phyloP scores from a whole-genome alignment of 192 early-diverging fungal genomes.

The Thoreauomyces humboldtii region DNA sequence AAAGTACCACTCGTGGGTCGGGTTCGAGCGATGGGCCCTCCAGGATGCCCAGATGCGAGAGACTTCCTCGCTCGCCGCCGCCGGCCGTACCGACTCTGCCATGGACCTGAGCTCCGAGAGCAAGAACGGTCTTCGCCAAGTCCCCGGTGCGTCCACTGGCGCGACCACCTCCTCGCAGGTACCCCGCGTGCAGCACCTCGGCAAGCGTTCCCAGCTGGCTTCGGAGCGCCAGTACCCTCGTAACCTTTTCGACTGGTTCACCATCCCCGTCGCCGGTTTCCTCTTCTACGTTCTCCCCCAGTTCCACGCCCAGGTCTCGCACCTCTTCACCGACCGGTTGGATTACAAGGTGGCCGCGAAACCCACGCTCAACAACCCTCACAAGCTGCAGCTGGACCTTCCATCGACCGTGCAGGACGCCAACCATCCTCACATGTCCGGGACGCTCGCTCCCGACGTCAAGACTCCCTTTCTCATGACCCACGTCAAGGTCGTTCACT shows the following conservation, averaged over 20 bases:
- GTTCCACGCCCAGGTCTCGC: constrained; percentile 50
- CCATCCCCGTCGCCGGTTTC: constrained; percentile 43
- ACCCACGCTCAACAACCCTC: constrained; percentile 30
- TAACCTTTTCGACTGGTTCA: constrained; percentile 42
- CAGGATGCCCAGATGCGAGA: constrained; percentile 25
- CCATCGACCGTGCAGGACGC: neutral
- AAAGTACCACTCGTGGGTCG: constrained; percentile 50
- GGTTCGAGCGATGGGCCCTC: constrained; percentile 51
- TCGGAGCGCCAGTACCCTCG: constrained; percentile 28
- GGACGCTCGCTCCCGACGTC: neutral
- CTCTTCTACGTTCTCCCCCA: constrained; percentile 48
- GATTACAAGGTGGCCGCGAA: constrained; percentile 59
- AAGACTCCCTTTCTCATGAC: neutral
- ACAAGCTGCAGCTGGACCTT: neutral
- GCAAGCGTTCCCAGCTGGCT: constrained; percentile 38
- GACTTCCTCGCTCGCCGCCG: neutral
- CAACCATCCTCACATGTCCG: neutral
- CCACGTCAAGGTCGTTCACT: neutral
- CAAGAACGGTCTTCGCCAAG: neutral
- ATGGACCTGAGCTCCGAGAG: constrained; percentile 14
- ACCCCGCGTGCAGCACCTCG: constrained; percentile 41
- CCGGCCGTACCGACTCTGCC: constrained; percentile 25
- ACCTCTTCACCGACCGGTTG: constrained; percentile 49
- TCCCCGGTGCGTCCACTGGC: too few relatives aligned
- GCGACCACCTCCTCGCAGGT: constrained; percentile 11